These are phyloP conservation scores for Malassezia yamatoensis DNA, from an alignment of 1,284 basidiomycete species.

Conservation along the genomic window DNA sequence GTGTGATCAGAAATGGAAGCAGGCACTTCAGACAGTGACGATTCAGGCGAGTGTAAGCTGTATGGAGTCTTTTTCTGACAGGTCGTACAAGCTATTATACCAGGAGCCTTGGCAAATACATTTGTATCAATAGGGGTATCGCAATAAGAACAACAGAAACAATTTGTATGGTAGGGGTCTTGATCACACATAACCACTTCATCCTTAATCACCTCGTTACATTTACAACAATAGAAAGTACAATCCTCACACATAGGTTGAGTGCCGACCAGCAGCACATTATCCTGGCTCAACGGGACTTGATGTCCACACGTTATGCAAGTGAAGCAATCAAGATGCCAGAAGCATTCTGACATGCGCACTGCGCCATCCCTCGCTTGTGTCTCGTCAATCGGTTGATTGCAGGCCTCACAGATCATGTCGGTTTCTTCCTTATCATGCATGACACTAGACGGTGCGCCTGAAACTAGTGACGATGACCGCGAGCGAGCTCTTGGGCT, in stretches of 20 bases:
- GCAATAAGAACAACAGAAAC: conserved; percentile 10
- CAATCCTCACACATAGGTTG: conserved; percentile 14
- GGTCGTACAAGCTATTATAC: not conserved
- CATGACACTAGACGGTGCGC: not conserved
- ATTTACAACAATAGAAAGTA: conserved; percentile 9
- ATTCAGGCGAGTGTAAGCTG: not conserved
- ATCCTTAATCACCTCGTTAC: conserved; percentile 6
- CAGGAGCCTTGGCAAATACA: conserved; percentile 1
- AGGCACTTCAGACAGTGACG: no score
- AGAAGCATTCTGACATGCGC: conserved; percentile 13
- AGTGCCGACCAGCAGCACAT: conserved; percentile 16
- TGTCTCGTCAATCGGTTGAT: not conserved
- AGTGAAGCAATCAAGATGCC: conserved; percentile 14
- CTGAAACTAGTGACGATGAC: not conserved
- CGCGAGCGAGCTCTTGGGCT: not conserved
- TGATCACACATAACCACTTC: conserved; percentile 16
- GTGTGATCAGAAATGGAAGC: not conserved
- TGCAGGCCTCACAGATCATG: conserved; percentile 5
- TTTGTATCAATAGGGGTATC: not conserved
- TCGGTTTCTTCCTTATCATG: not conserved
- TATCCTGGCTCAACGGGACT: conserved; percentile 10
- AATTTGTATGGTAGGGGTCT: conserved; percentile 14
- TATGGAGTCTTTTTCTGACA: not conserved
- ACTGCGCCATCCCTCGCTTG: conserved; percentile 7
- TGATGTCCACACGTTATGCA: conserved; percentile 11